Conservation (phyloP, 2,329 filamentous ascomycete species). For the Hymenotorrendiella dingleyae region DNA sequence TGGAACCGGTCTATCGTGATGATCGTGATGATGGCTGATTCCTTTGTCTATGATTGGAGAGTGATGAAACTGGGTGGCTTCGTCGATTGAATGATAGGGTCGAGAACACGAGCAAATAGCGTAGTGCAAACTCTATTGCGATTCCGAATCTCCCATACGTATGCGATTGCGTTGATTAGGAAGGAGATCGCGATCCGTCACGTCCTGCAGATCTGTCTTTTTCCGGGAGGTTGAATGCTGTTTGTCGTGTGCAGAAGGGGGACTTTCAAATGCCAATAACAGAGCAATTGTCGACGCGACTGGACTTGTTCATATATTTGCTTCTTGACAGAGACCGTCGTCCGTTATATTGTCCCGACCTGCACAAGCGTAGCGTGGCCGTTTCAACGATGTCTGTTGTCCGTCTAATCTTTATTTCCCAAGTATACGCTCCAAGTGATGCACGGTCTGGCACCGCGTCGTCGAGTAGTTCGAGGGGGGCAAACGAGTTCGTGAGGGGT, state of each 20-base stretch:
- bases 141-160: conserved; percentile 11
- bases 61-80: conserved; percentile 3
- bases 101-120: conserved; percentile 7
- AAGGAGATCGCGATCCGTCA: not conserved
- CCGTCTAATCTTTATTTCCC: conserved; percentile 22
- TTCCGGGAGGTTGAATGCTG: conserved; percentile 1
- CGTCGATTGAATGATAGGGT: conserved; percentile 14
- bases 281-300: conserved; percentile 5
- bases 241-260: not conserved
- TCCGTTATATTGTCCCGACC: conserved; percentile 7
- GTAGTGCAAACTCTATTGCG: conserved; percentile 16
- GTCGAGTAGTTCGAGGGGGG: conserved; percentile 10
- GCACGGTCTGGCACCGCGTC: conserved; percentile 12
- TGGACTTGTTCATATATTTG: no score
- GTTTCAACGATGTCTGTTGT: conserved; percentile 14
- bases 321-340: conserved; percentile 7
- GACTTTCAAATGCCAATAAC: not conserved
- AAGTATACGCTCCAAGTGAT: conserved; percentile 4
- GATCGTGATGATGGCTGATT: no score
- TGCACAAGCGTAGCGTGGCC: conserved; percentile 21
- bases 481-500: no score
- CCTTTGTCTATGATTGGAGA: no score
- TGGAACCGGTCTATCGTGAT: no score
- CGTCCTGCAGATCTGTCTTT: conserved; percentile 11
- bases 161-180: not conserved